Conservation (phyloP, 2,329 filamentous ascomycete species). For the Uncinocarpus reesii region DNA sequence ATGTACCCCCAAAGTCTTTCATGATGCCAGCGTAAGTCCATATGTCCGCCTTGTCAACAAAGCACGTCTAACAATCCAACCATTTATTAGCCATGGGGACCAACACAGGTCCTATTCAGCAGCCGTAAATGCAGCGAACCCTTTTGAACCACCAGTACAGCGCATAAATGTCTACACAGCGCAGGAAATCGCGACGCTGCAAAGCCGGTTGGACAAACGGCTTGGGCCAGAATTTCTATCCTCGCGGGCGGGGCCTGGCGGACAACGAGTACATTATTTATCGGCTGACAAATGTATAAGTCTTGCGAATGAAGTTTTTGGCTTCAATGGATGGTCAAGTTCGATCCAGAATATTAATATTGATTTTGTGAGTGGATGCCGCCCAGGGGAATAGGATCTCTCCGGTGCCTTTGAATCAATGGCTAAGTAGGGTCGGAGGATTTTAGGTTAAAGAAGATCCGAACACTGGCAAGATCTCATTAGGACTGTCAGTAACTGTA, state of each 20-base stretch:
- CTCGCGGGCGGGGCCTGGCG: slow-evolving; percentile 67
- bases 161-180: slow-evolving; percentile 74
- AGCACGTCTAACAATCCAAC: neutral
- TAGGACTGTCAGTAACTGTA: slow-evolving; percentile 83
- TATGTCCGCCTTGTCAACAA: too few species aligned
- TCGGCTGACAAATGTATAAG: slow-evolving; percentile 95
- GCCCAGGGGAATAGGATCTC: neutral
- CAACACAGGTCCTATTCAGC: slow-evolving; percentile 46
- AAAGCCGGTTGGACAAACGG: slow-evolving; percentile 79
- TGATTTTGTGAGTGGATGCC: slow-evolving; percentile 58
- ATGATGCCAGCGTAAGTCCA: slow-evolving; percentile 42
- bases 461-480: slow-evolving; percentile 64
- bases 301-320: slow-evolving; percentile 88
- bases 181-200: slow-evolving; percentile 78
- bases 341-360: slow-evolving; percentile 91
- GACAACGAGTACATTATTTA: slow-evolving; percentile 82
- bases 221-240: slow-evolving; percentile 95
- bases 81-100: slow-evolving; percentile 51
- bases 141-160: slow-evolving; percentile 63
- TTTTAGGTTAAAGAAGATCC: slow-evolving; percentile 65
- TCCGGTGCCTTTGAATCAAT: neutral
- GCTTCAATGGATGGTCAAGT: slow-evolving; percentile 95
- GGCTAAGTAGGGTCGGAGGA: neutral
- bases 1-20: neutral
- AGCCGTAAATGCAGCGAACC: slow-evolving; percentile 51